phyloP scores from a whole-genome alignment of 1,284 basidiomycete species.

The Erythrobasidium hasegawianum region DNA sequence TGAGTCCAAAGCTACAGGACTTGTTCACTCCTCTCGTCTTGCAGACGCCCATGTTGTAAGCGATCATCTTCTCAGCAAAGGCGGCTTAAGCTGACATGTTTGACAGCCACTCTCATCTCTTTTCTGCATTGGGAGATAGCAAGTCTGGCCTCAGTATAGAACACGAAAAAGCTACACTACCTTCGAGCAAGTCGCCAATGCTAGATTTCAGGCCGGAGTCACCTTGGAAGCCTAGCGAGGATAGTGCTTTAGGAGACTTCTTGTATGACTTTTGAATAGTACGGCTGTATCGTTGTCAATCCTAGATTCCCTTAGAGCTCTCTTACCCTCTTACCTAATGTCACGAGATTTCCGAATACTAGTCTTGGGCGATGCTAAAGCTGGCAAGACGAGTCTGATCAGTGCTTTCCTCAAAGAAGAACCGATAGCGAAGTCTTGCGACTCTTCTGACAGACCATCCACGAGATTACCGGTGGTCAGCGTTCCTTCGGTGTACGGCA shows the following conservation, averaged over 20 bases:
- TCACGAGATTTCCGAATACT: constrained; percentile 19
- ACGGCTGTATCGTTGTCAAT: background rate
- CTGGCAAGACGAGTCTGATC: constrained; percentile 28
- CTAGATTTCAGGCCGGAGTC: background rate
- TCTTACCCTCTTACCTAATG: constrained; percentile 13
- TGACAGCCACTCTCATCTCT: constrained; percentile 2
- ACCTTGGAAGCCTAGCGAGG: background rate
- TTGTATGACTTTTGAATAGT: constrained; percentile 13
- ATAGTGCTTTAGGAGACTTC: constrained; percentile 16
- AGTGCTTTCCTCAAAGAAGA: constrained; percentile 26
- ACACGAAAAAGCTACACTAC: background rate
- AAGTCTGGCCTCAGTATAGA: background rate
- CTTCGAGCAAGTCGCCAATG: constrained; percentile 2
- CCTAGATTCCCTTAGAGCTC: background rate
- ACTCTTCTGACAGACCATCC: background rate
- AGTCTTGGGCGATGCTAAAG: constrained; percentile 12
- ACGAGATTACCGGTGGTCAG: constrained; percentile 24
- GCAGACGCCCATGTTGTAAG: background rate
- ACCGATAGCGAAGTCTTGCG: constrained; percentile 2
- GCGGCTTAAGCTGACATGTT: background rate
- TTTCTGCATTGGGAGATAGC: background rate
- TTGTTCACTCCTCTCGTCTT: constrained; percentile 1
- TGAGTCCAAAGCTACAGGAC: background rate
- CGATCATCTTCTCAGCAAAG: background rate
- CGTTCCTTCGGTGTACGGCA: constrained; percentile 16